Evolutionary conservation across 2,329 filamentous ascomycete species (phyloP).

Genomic region (Corniculantispora saksenae): DNA sequence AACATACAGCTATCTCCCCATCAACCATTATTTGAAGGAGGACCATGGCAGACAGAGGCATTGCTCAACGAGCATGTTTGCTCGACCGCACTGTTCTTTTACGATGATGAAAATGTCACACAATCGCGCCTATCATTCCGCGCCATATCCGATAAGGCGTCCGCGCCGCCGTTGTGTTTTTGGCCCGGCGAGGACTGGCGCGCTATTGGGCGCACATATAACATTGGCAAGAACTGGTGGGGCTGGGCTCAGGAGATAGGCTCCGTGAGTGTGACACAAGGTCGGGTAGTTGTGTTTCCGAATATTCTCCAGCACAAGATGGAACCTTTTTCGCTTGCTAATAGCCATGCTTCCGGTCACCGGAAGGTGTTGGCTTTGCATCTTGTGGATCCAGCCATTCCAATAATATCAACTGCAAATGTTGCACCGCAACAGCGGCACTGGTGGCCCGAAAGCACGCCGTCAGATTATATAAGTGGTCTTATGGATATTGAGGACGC

Average conservation of each 20-base stretch:
- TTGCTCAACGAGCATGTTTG: slow-evolving; percentile 63
- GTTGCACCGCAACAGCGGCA: slow-evolving; percentile 44
- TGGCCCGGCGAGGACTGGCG: too few species aligned
- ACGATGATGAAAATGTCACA: slow-evolving; percentile 61
- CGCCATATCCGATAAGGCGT: slow-evolving; percentile 37
- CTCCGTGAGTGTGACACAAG: slow-evolving; percentile 45
- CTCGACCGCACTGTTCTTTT: slow-evolving; percentile 64
- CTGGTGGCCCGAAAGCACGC: too few species aligned
- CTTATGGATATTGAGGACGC: too few species aligned
- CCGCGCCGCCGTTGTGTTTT: slow-evolving; percentile 24
- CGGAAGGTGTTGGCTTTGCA: slow-evolving; percentile 61
- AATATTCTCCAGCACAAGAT: slow-evolving; percentile 56
- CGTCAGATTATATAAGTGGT: too few species aligned
- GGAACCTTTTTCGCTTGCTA: slow-evolving; percentile 50
- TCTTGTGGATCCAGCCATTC: slow-evolving; percentile 58
- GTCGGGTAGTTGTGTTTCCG: slow-evolving; percentile 57
- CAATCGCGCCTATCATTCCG: slow-evolving; percentile 53
- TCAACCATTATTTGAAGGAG: slow-evolving; percentile 53
- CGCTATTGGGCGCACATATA: too few species aligned
- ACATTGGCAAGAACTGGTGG: too few species aligned
- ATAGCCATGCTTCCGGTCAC: slow-evolving; percentile 55
- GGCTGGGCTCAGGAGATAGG: slow-evolving; percentile 51
- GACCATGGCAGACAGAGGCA: slow-evolving; percentile 58
- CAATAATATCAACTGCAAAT: slow-evolving; percentile 45
- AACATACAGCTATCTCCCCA: slow-evolving; percentile 62